Base-by-base conservation (phyloP, 1,139 yeast species). In the Debaryomycetaceae sp. region DNA sequence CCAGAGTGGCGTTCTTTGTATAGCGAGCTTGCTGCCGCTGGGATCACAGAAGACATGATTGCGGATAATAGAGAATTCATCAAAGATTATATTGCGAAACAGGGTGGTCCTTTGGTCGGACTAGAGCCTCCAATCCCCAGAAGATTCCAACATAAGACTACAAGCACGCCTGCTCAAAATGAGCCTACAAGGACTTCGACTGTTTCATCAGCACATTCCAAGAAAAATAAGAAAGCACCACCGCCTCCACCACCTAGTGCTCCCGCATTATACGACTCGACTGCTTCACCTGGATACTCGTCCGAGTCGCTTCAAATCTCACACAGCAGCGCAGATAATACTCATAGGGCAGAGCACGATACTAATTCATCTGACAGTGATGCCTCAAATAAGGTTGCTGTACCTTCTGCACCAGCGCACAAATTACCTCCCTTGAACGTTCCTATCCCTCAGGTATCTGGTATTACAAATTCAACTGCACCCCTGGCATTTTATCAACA, bases 11-110 rank as follows among this genome's bases (percentile, higher is more conserved):
- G 91, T 35, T 71, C 85, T 2, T 71, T 88, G 41, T 86, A 87
- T 49, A 67, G 78, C 5, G 92, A 85, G 55, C 70, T 88, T 41
- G 94, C 83, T 30, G 71, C 78, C 16, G 85, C 86, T 39, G 96
- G 96, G 0, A 87, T 88, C 42, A 65, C 89, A 0, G 95, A 87
- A 54, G 95, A 87, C 51, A 85, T 86, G 91, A 87, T 88, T 60
- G 94, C 92, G 1, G 94, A 86, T 44, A 86, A 87, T 55, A 72
- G 89, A 46, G 87, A 84, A 46, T 87, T 87, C 56, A 87, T 87
- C 51, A 87, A 86, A 58, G 82, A 81, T 41, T 87, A 85, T 54
- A 85, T 87, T 47, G 66, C 81, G 6, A 72, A 82, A 52, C 86
- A 83, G 55, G 95, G 95, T 19, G 94, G 95, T 1, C 92, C 92